A percentile compares a stretch with the other conserved stretches of the same genome.
phyloP scores from a whole-genome alignment of 2,329 filamentous ascomycete species.

The Alternaria ventricosa region DNA sequence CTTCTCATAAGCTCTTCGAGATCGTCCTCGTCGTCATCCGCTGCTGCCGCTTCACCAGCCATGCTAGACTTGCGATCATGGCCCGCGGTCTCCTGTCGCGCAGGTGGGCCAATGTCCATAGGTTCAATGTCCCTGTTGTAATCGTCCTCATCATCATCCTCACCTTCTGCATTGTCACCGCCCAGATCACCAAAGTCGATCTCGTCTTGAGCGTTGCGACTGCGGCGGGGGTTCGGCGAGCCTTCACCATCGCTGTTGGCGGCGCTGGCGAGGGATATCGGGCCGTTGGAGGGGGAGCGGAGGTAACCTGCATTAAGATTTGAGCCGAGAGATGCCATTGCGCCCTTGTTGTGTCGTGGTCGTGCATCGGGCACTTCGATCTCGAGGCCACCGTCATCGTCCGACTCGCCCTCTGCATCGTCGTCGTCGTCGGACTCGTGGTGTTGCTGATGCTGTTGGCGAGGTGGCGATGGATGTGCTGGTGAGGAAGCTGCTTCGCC shows the following conservation, averaged over 20 bases:
- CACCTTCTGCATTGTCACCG: constrained; percentile 30
- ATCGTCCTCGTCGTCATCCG: constrained; percentile 49
- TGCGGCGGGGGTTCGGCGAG: constrained; percentile 32
- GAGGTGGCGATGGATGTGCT: constrained; percentile 23
- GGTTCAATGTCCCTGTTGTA: constrained; percentile 42
- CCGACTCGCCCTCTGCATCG: constrained; percentile 31
- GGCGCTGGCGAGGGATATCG: constrained; percentile 53
- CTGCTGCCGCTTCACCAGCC: constrained; percentile 8
- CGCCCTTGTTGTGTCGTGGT: constrained; percentile 20
- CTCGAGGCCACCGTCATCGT: constrained; percentile 36
- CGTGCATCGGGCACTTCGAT: constrained; percentile 43
- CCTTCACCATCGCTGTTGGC: constrained; percentile 46
- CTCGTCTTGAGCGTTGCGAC: constrained; percentile 29
- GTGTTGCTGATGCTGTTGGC: constrained; percentile 7
- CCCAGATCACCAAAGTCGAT: constrained; percentile 47
- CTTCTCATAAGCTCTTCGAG: constrained; percentile 54
- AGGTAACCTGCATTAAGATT: constrained; percentile 33
- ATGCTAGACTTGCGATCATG: constrained; percentile 20
- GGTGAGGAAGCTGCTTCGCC: constrained; percentile 19
- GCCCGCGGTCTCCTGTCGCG: constrained; percentile 11
- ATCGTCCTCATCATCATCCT: constrained; percentile 43
- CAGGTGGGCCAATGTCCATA: constrained; percentile 44
- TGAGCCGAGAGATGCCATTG: constrained; percentile 35
- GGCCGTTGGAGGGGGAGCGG: constrained; percentile 45
- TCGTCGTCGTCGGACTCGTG: constrained; percentile 20